Evolutionary conservation across 164 flowering plant species (phyloP), one percentile per base, ranked within the genome.

Genomic region (Litsea cubeba): DNA sequence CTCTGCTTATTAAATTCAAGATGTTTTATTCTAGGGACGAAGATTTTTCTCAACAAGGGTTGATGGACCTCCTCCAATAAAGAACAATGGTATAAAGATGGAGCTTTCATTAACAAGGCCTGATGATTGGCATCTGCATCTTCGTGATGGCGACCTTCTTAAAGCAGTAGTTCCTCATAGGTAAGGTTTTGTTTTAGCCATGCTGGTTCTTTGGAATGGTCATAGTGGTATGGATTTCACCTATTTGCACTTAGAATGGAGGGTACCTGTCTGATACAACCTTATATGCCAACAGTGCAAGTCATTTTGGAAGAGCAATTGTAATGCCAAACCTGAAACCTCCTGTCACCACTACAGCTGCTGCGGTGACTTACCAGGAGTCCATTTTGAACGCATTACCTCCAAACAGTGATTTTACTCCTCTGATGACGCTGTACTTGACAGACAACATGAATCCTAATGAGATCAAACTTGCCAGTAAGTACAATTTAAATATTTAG

Each of bases 71-170:
- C 81, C 50, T 49, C 71, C 71, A 32, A 8, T 77, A 46, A 83
- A 81, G 70, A 49, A 68, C 50, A 76, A 11, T 54, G 81, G 72
- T 62, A 77, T 72, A 69, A 91, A 78, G 69, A 91, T 90, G 94
- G 91, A 95, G 82, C 86, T 95, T 26, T 79, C 93, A 35, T 25
- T 95, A 62, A 85, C 91, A 35, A 83, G 67, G 54, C 98, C 99
- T 66, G 98, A 95, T 84, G 99, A 95, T 82, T 95, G 99, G 99
- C 97, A 93, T 84, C 96, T 95, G 79, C 99, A 91, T 83, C 94
- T 95, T 67, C 97, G 98, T 51, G 98, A 95, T 70, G 94, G 96
- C 65, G 91, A 89, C 30, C 87, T 95, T 78, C 88, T 95, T 75
- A 67, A 86, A 77, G 89, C 91, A 71, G 97, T 95, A 75, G 88